phyloP scores from a whole-genome alignment of 2,329 filamentous ascomycete genomes.

The Rhynchosporium graminicola region DNA sequence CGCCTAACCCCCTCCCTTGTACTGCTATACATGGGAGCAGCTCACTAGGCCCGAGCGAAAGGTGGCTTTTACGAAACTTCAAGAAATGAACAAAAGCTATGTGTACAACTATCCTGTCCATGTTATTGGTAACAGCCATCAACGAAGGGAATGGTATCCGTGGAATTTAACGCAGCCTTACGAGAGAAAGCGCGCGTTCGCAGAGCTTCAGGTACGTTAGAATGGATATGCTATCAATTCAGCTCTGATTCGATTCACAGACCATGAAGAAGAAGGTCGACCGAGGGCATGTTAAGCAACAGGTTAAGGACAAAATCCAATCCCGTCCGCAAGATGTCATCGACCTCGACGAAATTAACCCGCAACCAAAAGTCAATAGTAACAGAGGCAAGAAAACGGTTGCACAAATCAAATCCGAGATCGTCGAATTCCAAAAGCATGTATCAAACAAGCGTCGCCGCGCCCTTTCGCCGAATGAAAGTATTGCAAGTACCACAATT shows the following conservation, averaged over 20 bases:
- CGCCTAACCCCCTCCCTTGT: neutral
- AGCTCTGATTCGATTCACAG: neutral
- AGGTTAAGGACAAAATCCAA: neutral
- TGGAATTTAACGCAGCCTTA: slow-evolving; percentile 13
- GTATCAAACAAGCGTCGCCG: neutral
- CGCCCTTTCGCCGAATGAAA: neutral
- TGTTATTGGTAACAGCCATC: no score
- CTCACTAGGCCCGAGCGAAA: neutral
- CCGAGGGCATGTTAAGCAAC: neutral
- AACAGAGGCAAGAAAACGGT: neutral
- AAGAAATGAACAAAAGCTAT: neutral
- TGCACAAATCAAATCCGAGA: neutral
- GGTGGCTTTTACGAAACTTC: slow-evolving; percentile 6
- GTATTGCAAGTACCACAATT: neutral
- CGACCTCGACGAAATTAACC: neutral
- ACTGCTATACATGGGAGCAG: slow-evolving; percentile 11
- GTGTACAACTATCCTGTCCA: neutral
- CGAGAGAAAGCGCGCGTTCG: slow-evolving; percentile 12
- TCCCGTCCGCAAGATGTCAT: neutral
- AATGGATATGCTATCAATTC: no score
- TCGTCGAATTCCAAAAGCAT: neutral
- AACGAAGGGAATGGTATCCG: slow-evolving; percentile 9
- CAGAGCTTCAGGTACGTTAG: slow-evolving; percentile 9
- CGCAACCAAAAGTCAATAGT: neutral
- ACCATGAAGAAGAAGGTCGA: neutral